A percentile compares a stretch with the other conserved stretches of the same genome.
phyloP scores from a whole-genome alignment of 805 yeast genomes.

The Saccharomycopsis fodiens region DNA sequence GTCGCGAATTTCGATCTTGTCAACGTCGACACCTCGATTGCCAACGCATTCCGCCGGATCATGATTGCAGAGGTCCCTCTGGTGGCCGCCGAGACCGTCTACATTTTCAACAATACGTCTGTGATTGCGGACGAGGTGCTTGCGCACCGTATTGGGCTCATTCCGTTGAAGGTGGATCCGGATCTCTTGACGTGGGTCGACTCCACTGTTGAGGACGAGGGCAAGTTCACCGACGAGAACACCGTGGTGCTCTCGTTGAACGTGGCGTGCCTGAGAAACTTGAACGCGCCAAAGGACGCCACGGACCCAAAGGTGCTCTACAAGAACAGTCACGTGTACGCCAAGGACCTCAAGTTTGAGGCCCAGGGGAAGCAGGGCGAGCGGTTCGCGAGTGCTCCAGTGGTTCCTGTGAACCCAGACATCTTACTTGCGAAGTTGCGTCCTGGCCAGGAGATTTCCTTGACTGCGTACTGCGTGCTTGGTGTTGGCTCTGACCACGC shows the following conservation, averaged over 20 bases:
- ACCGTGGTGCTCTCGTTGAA: constrained; percentile 79
- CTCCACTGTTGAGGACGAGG: constrained; percentile 47
- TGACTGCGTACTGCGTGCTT: constrained; percentile 82
- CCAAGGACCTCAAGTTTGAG: constrained; percentile 80
- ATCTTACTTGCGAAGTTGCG: constrained; percentile 85
- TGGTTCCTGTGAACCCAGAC: constrained; percentile 78
- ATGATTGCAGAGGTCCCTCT: constrained; percentile 97
- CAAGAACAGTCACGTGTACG: constrained; percentile 80
- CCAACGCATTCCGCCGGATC: constrained; percentile 94
- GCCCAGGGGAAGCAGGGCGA: constrained; percentile 86
- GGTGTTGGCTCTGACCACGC: constrained; percentile 96
- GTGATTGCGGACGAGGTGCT: constrained; percentile 96
- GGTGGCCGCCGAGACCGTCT: constrained; percentile 90
- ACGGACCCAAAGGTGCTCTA: constrained; percentile 80
- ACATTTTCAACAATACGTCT: constrained; percentile 87
- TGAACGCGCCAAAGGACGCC: constrained; percentile 69
- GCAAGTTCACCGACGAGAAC: constrained; percentile 73
- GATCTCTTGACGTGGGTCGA: constrained; percentile 84
- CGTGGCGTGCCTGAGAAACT: constrained; percentile 77
- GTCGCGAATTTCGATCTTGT: constrained; percentile 80
- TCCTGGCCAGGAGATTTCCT: constrained; percentile 93
- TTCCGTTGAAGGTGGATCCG: constrained; percentile 88
- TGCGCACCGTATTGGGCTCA: constrained; percentile 89
- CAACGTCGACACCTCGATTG: constrained; percentile 83
- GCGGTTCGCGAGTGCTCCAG: constrained; percentile 56